A percentile compares a stretch with the other conserved stretches of the same genome.
phyloP scores from a whole-genome alignment of 2,329 filamentous ascomycete species.

The Aureobasidium lini region DNA sequence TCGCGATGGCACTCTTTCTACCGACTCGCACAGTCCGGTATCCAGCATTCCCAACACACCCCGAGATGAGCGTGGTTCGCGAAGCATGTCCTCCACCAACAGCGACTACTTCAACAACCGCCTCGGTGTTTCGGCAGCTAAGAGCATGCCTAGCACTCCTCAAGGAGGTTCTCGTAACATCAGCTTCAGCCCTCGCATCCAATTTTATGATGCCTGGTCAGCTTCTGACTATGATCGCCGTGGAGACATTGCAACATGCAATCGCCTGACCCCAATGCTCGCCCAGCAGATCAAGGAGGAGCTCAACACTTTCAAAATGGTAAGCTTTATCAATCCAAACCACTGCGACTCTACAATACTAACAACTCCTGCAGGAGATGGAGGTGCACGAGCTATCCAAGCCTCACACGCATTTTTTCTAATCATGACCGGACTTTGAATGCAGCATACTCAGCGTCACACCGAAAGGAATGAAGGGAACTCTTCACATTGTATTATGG shows the following conservation, averaged over 20 bases:
- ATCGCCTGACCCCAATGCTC: conserved; percentile 90
- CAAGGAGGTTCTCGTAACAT: conserved; percentile 56
- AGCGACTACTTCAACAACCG: conserved; percentile 83
- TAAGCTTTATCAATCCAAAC: conserved; percentile 38
- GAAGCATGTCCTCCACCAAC: conserved; percentile 38
- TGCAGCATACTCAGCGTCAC: conserved; percentile 13
- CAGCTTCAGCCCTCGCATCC: conserved; percentile 80
- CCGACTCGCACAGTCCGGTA: conserved; percentile 68
- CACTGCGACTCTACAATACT: conserved; percentile 24
- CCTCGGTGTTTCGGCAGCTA: conserved; percentile 61
- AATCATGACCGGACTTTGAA: conserved; percentile 39
- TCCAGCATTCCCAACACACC: conserved; percentile 86
- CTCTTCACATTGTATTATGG: conserved; percentile 13
- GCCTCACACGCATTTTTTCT: conserved; percentile 99
- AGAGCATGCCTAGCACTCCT: conserved; percentile 74
- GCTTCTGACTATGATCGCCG: conserved; percentile 92
- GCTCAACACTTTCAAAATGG: conserved; percentile 99
- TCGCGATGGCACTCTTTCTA: conserved; percentile 51
- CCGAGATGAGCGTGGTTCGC: conserved; percentile 61
- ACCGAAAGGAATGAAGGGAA: conserved; percentile 4
- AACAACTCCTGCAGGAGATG: conserved; percentile 71
- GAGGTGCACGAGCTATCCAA: conserved; percentile 98
- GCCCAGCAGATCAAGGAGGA: conserved; percentile 99
- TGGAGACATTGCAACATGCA: conserved; percentile 95
- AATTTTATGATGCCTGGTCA: conserved; percentile 96